Conservation (phyloP, 441 rosid species). For the Erodium texanum region DNA sequence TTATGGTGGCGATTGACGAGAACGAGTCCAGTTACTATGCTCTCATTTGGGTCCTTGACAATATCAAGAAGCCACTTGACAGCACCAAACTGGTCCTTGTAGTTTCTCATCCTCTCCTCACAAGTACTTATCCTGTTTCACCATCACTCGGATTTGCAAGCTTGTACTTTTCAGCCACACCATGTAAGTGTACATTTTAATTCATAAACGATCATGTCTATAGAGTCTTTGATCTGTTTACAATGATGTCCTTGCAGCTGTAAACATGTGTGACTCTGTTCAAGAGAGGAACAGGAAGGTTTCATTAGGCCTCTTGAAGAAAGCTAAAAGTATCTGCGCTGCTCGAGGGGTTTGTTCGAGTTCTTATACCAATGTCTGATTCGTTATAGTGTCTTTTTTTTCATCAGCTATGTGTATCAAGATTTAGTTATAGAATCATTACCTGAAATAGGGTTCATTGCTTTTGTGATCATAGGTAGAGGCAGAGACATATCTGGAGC, state of each 20-base stretch:
- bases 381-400: too few relatives aligned
- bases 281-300: slow-evolving; percentile 28
- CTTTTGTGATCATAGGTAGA: slow-evolving; percentile 26
- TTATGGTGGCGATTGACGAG: slow-evolving; percentile 53
- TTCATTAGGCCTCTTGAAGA: slow-evolving; percentile 36
- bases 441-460: too few relatives aligned
- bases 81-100: slow-evolving; percentile 28
- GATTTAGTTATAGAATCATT: background rate
- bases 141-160: slow-evolving; percentile 31
- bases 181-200: slow-evolving; percentile 23
- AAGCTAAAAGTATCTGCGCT: slow-evolving; percentile 35
- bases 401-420: background rate
- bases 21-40: slow-evolving; percentile 37
- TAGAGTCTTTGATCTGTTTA: background rate
- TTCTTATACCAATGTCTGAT: too few relatives aligned
- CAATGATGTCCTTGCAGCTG: slow-evolving; percentile 15
- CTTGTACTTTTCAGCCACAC: slow-evolving; percentile 30
- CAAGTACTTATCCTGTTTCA: slow-evolving; percentile 12
- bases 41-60: slow-evolving; percentile 41
- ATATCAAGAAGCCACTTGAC: slow-evolving; percentile 32
- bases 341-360: slow-evolving; percentile 33
- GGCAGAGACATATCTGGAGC: slow-evolving; percentile 23
- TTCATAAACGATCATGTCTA: background rate
- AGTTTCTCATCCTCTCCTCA: slow-evolving; percentile 33
- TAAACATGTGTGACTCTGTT: slow-evolving; percentile 15